Base-by-base conservation (phyloP, 805 yeast genomes). In the Kuraishia floccosa region DNA sequence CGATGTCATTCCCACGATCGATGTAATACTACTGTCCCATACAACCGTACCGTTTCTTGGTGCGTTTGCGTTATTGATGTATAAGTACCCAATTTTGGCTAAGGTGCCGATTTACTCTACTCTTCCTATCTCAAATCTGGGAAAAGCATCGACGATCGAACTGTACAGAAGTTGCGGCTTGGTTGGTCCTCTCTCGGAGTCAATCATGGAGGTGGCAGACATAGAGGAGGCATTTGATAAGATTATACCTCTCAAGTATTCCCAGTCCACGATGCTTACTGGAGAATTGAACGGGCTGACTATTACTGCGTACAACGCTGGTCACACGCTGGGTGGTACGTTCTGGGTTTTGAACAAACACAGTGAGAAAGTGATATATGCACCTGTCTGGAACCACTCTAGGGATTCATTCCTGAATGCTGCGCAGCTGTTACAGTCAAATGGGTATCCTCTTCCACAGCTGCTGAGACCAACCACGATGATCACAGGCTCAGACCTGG, bases 331-430 rank as follows among this genome's bases (percentile, higher is more conserved):
- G 18, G 99, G 99, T 38, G 97, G 98, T 10, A 74, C 94, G 0
- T 72, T 87, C 28, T 87, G 96, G 96, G 59, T 77, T 23, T 51
- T 89, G 8, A 66, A 69, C 27, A 76, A 76, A 34, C 75, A 79
- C 37, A 69, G 76, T 12, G 96, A 89, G 41, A 78, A 78, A 39
- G 58, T 87, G n/a, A 60, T 89, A 3, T 84, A 85, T 51, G 94
- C 95, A 0, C 86, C 91, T 2, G 74, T 81, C 27, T 91, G 97
- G 97, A 89, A 87, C 50, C 97, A 91, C 49, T 77, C 96, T 1
- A 76, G 75, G 40, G 97, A 89, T 47, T 68, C 83, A 0, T 86
- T 86, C 42, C 56, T 91, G 31, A 80, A 78, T 38, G 76, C 86
- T 18, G 81, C 91, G 4, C 64, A 65, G 15, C 52, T 82, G 13